Evolutionary conservation across 2,329 filamentous ascomycete genomes (phyloP).

Genomic region (Xylariales sp.): DNA sequence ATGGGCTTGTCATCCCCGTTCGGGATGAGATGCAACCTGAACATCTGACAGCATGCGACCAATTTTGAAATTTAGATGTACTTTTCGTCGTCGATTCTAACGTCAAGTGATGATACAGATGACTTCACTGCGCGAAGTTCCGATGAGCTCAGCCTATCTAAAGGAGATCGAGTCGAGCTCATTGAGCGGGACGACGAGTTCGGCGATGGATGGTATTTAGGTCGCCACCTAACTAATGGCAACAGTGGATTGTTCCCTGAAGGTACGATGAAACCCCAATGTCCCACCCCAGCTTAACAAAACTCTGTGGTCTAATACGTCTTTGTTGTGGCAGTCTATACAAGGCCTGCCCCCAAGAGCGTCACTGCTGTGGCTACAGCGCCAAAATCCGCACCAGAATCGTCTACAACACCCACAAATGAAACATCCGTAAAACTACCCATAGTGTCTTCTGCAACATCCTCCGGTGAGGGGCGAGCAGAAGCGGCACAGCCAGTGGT

Average conservation of each 20-base stretch:
- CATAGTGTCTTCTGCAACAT: slow-evolving; percentile 18
- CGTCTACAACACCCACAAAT: slow-evolving; percentile 17
- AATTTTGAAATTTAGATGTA: no score
- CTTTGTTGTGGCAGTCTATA: slow-evolving; percentile 47
- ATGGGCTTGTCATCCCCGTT: no score
- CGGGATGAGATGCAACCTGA: no score
- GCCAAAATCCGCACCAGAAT: slow-evolving; percentile 24
- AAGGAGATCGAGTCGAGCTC: slow-evolving; percentile 79
- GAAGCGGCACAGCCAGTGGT: slow-evolving; percentile 15
- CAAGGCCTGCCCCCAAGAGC: slow-evolving; percentile 50
- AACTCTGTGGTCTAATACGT: no score
- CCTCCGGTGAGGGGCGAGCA: slow-evolving; percentile 20
- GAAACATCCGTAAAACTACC: slow-evolving; percentile 14
- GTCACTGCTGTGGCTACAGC: slow-evolving; percentile 15
- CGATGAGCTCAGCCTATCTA: slow-evolving; percentile 84
- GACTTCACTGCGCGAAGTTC: slow-evolving; percentile 89
- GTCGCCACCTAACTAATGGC: slow-evolving; percentile 66
- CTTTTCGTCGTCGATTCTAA: no score
- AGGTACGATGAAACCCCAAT: slow-evolving; percentile 57
- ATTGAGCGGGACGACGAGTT: slow-evolving; percentile 86
- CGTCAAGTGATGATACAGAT: no score
- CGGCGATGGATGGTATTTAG: slow-evolving; percentile 82
- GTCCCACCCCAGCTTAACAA: no score
- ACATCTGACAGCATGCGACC: no score
- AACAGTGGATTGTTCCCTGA: slow-evolving; percentile 79